A percentile compares a stretch with the other conserved stretches of the same genome.
These are phyloP conservation scores for Durio zibethinus DNA, from an alignment of 345 rosid genomes.

Conservation along the genomic window DNA sequence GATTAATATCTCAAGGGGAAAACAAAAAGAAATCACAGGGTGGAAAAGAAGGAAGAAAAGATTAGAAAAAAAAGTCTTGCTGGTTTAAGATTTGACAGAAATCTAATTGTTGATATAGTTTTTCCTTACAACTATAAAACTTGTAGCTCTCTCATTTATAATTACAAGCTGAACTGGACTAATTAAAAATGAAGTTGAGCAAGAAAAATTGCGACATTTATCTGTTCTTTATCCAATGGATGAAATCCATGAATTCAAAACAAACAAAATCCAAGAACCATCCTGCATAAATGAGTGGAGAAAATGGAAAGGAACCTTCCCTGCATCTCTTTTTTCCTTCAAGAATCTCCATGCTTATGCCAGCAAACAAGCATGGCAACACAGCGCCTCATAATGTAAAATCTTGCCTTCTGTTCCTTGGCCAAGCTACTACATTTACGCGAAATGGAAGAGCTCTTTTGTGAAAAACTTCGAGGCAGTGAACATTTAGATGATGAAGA, in stretches of 20 bases:
- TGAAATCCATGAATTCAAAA: conserved; percentile 21
- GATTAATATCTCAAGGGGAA: conserved; percentile 2
- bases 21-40: neutral
- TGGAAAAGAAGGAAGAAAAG: neutral
- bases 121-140: conserved; percentile 38
- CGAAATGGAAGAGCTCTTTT: conserved; percentile 56
- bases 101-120: conserved; percentile 20
- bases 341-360: conserved; percentile 92
- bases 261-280: conserved; percentile 22
- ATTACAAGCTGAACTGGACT: conserved; percentile 24
- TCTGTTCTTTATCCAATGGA: conserved; percentile 18
- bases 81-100: conserved; percentile 9
- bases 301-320: neutral
- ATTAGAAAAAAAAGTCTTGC: neutral
- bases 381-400: conserved; percentile 95
- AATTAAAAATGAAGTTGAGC: neutral
- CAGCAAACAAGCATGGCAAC: conserved; percentile 99
- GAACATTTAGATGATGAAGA: conserved; percentile 48
- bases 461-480: conserved; percentile 48
- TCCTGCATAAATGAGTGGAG: conserved; percentile 12
- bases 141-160: conserved; percentile 34
- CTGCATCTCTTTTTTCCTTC: conserved; percentile 5
- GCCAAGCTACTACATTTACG: conserved; percentile 82
- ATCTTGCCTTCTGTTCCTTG: conserved; percentile 92
- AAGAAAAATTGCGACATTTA: conserved; percentile 2